Percentiles rank a stretch among this genome's conserved stretches.
Evolutionary conservation across 257 asterid species (phyloP).

Genomic region (Agastache rugosa): DNA sequence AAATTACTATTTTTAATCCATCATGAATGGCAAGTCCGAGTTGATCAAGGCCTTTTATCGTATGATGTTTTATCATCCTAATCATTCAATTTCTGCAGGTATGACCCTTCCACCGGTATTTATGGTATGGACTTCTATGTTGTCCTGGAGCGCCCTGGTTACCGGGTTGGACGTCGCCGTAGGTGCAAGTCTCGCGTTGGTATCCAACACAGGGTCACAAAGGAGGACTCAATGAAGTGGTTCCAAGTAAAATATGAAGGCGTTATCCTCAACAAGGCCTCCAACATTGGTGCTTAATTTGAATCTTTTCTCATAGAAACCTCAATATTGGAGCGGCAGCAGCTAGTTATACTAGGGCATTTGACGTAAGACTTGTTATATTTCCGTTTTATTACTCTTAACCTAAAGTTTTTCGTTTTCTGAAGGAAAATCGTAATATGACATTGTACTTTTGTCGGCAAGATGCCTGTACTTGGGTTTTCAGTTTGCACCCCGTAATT

Average conservation of each 20-base stretch:
- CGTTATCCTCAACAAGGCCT: conserved; percentile 76
- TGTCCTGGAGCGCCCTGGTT: conserved; percentile 75
- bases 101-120: conserved; percentile 85
- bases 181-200: conserved; percentile 86
- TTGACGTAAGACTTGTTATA: not conserved
- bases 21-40: not conserved
- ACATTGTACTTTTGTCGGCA: not conserved
- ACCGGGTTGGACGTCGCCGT: conserved; percentile 78
- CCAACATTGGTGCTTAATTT: conserved; percentile 44
- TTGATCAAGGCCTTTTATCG: not conserved
- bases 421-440: not conserved
- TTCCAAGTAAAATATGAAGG: conserved; percentile 85
- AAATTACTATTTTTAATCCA: not conserved
- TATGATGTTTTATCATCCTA: not conserved
- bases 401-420: not conserved
- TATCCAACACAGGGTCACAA: conserved; percentile 81
- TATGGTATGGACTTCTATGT: conserved; percentile 87
- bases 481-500: not conserved
- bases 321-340: not conserved
- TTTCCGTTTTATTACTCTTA: conserved; percentile 7
- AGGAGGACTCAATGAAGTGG: conserved; percentile 86
- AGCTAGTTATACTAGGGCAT: not conserved
- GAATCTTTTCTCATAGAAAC: not conserved
- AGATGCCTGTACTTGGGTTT: not conserved
- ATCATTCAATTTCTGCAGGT: conserved; percentile 40